A percentile compares a stretch with the other conserved stretches of the same genome.
Evolutionary conservation across 2,329 filamentous ascomycete genomes (phyloP).

Genomic region (Biscogniauxia mediterranea): DNA sequence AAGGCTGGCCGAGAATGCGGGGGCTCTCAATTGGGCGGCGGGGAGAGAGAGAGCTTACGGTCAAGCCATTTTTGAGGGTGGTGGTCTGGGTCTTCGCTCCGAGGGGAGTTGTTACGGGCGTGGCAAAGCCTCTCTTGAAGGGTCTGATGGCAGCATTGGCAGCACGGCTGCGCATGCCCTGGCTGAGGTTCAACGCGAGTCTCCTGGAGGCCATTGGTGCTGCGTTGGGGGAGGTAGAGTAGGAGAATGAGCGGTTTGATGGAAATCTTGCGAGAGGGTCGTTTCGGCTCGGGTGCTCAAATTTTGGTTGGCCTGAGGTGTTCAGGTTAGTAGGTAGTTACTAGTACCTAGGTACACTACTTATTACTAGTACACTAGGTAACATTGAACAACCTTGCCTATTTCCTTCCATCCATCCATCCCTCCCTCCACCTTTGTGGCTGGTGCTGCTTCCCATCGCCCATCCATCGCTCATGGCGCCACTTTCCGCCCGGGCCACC

Average conservation of each 20-base stretch:
- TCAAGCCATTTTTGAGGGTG: constrained; percentile 95
- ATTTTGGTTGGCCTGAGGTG: constrained; percentile 32
- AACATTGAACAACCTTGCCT: too few relatives aligned
- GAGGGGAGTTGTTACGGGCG: constrained; percentile 63
- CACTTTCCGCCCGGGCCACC: neutral
- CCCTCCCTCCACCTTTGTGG: neutral
- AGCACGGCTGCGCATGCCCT: constrained; percentile 84
- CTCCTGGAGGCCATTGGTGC: constrained; percentile 86
- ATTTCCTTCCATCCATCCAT: neutral
- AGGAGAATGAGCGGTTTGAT: constrained; percentile 56
- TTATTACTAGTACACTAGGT: too few relatives aligned
- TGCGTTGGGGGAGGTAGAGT: constrained; percentile 44
- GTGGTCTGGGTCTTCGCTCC: constrained; percentile 90
- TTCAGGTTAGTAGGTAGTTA: neutral
- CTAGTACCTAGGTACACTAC: too few relatives aligned
- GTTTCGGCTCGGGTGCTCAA: constrained; percentile 29
- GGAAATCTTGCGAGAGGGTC: constrained; percentile 31
- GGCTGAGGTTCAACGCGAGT: constrained; percentile 91
- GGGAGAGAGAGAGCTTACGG: constrained; percentile 54
- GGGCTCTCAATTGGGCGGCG: constrained; percentile 31
- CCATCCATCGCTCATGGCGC: neutral
- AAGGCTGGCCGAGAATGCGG: constrained; percentile 5
- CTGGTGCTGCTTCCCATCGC: neutral
- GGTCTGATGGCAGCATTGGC: constrained; percentile 76
- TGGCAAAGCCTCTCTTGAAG: constrained; percentile 84